These are phyloP conservation scores for Lonicera japonica DNA, from an alignment of 129 eudicot species.

Conservation along the genomic window DNA sequence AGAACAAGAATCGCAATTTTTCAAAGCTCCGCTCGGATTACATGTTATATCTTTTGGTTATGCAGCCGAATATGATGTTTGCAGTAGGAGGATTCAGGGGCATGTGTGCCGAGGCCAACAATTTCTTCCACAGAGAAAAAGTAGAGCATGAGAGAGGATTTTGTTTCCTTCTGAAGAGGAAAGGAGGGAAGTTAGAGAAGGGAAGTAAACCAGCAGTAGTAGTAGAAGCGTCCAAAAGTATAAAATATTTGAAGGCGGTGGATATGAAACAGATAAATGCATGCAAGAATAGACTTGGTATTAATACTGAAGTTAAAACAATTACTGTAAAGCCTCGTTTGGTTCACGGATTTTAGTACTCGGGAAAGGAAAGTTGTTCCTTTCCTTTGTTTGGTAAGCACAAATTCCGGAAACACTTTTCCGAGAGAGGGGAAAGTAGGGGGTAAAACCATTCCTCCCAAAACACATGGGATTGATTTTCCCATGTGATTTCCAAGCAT, in stretches of 20 bases:
- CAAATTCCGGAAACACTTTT: too few species aligned
- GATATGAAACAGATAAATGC: conserved; percentile 7
- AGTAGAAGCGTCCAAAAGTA: too few species aligned
- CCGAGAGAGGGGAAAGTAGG: too few species aligned
- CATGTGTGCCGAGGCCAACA: conserved; percentile 48
- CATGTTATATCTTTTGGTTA: conserved; percentile 62
- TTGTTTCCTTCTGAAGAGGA: background rate
- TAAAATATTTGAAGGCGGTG: too few species aligned
- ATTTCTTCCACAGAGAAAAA: conserved; percentile 17
- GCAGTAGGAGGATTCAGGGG: conserved; percentile 56
- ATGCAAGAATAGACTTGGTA: conserved; percentile 15
- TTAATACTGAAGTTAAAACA: conserved; percentile 29
- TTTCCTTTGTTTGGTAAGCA: too few species aligned
- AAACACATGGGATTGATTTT: too few species aligned
- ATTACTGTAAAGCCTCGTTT: conserved; percentile 27
- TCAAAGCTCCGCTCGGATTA: conserved; percentile 47
- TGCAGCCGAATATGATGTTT: conserved; percentile 59
- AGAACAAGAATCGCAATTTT: conserved; percentile 1
- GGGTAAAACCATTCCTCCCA: too few species aligned
- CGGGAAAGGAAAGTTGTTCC: too few species aligned
- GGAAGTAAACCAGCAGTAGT: too few species aligned
- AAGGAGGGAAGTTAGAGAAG: too few species aligned
- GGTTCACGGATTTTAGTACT: too few species aligned
- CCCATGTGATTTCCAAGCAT: too few species aligned
- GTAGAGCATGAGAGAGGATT: background rate